Base-by-base conservation (phyloP, 2,329 filamentous ascomycete genomes). In the Escovopsis weberi region DNA sequence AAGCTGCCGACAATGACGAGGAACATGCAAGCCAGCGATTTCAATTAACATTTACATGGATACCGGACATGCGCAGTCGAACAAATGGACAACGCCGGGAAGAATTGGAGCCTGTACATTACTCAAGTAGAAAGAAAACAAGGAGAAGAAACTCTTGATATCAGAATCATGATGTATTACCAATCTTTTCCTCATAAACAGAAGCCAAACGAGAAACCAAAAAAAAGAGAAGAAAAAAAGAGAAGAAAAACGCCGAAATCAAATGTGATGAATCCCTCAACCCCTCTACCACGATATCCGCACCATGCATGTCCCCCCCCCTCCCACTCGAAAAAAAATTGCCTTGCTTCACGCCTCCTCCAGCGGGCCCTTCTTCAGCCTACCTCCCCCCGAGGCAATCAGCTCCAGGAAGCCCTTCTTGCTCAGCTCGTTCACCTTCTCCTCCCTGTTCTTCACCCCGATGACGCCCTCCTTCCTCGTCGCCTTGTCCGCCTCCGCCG, bases 341-440 rank as follows among this genome's bases (percentile, higher is more conserved):
- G 4, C 11, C 11, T 32, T 7, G 8, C 39, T 26, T 23, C 33
- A 51, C 12, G 74, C 73, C 58, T 78, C 74, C 55, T 77, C 73
- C 41, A 80, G 55, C 4, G 61, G 69, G 6, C 70, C 69, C 62
- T 75, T 77, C 54, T 76, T 79, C 51, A 77, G 49, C 19, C 66
- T 68, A 1, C 75, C 74, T 10, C 76, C 75, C 18, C 75, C 74
- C 2, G 71, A 74, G 4, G 76, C 75, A 58, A 98, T 94, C 60
- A 96, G 65, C 47, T 96, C 89, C 60, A 98, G 63, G 65, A 96
- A 98, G 0, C 89, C 88, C 66, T 95, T 85, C 67, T 94, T 93
- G 60, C 83, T 94, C 80, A 98, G 91, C 69, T 96, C 88, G 50
- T 85, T 91, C 41, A 94, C 71, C 66, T 82, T 87, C 64, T 93